Evolutionary conservation across 306 rosid genomes (phyloP), one percentile per base, ranked within the genome.

Genomic region (Mimosa pudica): DNA sequence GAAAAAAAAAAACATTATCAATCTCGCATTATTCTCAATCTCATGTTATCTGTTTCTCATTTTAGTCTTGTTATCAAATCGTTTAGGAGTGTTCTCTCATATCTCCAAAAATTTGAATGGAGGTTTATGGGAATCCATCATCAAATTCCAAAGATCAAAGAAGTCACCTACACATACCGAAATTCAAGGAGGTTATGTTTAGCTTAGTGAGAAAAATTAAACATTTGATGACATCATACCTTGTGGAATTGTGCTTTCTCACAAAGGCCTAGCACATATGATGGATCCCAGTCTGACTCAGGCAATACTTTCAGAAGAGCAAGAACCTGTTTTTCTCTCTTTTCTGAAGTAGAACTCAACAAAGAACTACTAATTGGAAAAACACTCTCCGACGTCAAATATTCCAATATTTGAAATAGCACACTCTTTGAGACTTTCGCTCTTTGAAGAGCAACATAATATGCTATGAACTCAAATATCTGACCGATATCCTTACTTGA

Each of bases 261-360:
- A 80, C 98, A 91, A 57, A 93, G 86, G 44, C 77, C 89, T 79
- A 95, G 83, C 79, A 91, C 90, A 86, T 82, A 77, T 70, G 98
- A 90, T 1, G 88, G 78, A 79, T 90, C 88, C 99, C 99, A 93
- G 70, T 95, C 93, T 46, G 87, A 86, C 84, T 88, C 86, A 1
- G 98, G 97, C 80, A 90, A 88, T 86, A 87, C 90, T 82, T 85
- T 91, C 78, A 95, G 80, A 88, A 95, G 94, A 75, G 94, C 90
- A 82, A 93, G 94, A 71, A 93, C 98, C 85, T 89, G 97, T 86
- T 88, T 95, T 85, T 95, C 99, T 80, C 96, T 86, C 76, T 49
- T 82, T 83, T 86, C 88, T 17, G 92, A 90, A 78, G 82, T 84
- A 64, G 83, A 78, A 74, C 75, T 55, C 46, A 84, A 62, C 65